Base-by-base conservation (phyloP, 1,284 basidiomycete species). In the Jaminaea rosea region DNA sequence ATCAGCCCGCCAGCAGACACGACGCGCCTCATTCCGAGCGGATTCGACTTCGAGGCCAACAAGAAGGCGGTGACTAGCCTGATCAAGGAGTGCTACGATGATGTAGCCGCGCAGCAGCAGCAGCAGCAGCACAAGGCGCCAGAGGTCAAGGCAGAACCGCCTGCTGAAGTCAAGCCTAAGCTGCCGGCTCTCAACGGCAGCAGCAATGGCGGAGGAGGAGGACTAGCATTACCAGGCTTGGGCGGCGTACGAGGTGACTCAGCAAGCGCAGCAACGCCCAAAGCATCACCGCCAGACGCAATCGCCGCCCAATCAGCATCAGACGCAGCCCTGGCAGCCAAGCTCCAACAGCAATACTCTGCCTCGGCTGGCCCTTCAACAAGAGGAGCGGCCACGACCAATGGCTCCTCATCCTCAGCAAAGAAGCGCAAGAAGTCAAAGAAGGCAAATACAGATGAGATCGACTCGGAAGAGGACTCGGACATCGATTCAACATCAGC, bases 41-140 rank as follows among this genome's bases (percentile, higher is more conserved):
- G 52, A 0, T 55, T 67, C 37, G 65, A 69, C 32, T 52, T 69
- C 24, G 53, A 53, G 19, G 67, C 60, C 17, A 57, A 63, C 50
- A 71, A 71, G 45, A 65, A 67, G 57, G 58, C 56, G 44, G 51
- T 71, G 34, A 63, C 67, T 46, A 59, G 50, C 2, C 60, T 65
- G 44, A 67, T 71, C 45, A 63, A 63, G 23, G 52, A 64, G 37
- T 69, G 66, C 57, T 71, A 67, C 45, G 60, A 69, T 34, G 63
- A 65, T 29, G 57, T 65, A 28, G 24, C 15, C 26, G 23, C 44
- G 34, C 23, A n/a, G n/a, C n/a, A n/a, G n/a, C n/a, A n/a, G n/a
- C n/a, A n/a, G n/a, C n/a, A n/a, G n/a, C n/a, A n/a, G n/a, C n/a
- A n/a, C n/a, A n/a, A n/a, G n/a, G n/a, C n/a, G n/a, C n/a, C n/a